Conservation (phyloP, 768 basidiomycete species). For the Leccinum rimulosum region DNA sequence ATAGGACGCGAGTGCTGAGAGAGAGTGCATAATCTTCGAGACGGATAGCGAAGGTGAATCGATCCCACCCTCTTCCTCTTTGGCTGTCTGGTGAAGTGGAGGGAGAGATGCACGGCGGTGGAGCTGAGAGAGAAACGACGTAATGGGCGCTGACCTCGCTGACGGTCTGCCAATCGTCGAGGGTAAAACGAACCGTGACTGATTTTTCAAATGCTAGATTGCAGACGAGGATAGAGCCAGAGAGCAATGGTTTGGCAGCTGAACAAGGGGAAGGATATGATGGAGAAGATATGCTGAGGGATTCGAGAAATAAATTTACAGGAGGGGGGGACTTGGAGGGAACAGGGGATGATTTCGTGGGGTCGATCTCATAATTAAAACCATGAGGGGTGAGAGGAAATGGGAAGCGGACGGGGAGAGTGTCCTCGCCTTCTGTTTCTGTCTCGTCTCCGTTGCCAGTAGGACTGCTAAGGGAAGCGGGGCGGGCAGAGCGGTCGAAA, state of each 20-base stretch:
- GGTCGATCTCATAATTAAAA: slow-evolving; percentile 22
- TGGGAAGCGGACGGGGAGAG: slow-evolving; percentile 10
- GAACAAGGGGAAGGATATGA: slow-evolving; percentile 4
- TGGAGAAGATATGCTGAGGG: slow-evolving; percentile 28
- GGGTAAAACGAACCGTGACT: slow-evolving; percentile 83
- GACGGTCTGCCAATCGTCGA: slow-evolving; percentile 93
- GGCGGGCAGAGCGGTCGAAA: slow-evolving; percentile 67
- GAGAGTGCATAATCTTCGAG: slow-evolving; percentile 66
- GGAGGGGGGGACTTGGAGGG: slow-evolving; percentile 1
- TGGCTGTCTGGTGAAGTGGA: not conserved
- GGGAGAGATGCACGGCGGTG: slow-evolving; percentile 31
- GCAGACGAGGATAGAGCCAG: slow-evolving; percentile 77
- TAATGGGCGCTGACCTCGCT: slow-evolving; percentile 72
- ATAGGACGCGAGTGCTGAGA: slow-evolving; percentile 53
- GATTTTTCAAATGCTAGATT: slow-evolving; percentile 87
- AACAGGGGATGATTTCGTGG: slow-evolving; percentile 15
- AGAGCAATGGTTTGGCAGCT: slow-evolving; percentile 39
- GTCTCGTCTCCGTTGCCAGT: slow-evolving; percentile 37
- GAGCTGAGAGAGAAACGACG: slow-evolving; percentile 38
- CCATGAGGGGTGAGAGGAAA: slow-evolving; percentile 25
- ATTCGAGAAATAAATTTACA: slow-evolving; percentile 39
- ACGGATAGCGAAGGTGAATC: slow-evolving; percentile 59
- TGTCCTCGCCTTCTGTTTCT: slow-evolving; percentile 40
- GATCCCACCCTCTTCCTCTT: slow-evolving; percentile 44
- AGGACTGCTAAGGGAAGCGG: slow-evolving; percentile 47